Percentiles rank a stretch among this genome's conserved stretches.
These are phyloP conservation scores for Fusarium armeniacum DNA, from an alignment of 2,329 filamentous ascomycete species.

Conservation along the genomic window DNA sequence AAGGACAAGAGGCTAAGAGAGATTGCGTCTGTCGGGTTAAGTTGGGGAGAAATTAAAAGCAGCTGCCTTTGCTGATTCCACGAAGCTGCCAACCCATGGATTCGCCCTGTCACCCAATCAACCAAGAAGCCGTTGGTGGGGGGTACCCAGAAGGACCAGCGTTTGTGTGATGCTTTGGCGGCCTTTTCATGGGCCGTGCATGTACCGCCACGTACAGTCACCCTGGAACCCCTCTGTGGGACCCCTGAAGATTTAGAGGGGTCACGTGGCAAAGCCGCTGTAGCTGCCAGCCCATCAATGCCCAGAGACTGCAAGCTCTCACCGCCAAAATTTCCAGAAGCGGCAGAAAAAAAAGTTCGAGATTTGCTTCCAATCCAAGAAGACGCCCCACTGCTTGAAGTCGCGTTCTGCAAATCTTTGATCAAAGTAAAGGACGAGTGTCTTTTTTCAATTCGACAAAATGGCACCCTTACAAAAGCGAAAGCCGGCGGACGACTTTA, in stretches of 20 bases:
- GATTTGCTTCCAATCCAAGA: constrained; percentile 30
- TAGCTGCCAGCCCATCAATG: background rate
- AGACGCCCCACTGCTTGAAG: constrained; percentile 40
- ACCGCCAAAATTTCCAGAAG: constrained; percentile 54
- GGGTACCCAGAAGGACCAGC: constrained; percentile 46
- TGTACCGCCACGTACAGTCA: constrained; percentile 38
- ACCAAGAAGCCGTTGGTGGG: constrained; percentile 46
- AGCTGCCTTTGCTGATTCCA: constrained; percentile 47
- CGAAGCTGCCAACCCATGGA: constrained; percentile 42
- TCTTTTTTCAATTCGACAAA: constrained; percentile 35
- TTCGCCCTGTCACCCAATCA: constrained; percentile 51
- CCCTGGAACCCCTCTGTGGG: constrained; percentile 28
- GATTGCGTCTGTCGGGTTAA: constrained; percentile 46
- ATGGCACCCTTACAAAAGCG: constrained; percentile 66
- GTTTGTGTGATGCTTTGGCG: constrained; percentile 26
- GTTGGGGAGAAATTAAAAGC: constrained; percentile 51
- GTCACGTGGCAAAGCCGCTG: constrained; percentile 38
- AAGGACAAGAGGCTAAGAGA: constrained; percentile 31
- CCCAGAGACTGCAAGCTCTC: constrained; percentile 26
- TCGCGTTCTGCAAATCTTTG: constrained; percentile 44
- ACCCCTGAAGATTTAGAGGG: constrained; percentile 27
- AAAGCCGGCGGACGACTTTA: constrained; percentile 68
- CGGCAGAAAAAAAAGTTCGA: constrained; percentile 54
- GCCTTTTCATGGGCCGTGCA: constrained; percentile 7
- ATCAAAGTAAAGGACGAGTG: constrained; percentile 17